A percentile compares a stretch with the other conserved stretches of the same genome.
phyloP scores from a whole-genome alignment of 805 yeast genomes.

The Wickerhamia fluorescens region DNA sequence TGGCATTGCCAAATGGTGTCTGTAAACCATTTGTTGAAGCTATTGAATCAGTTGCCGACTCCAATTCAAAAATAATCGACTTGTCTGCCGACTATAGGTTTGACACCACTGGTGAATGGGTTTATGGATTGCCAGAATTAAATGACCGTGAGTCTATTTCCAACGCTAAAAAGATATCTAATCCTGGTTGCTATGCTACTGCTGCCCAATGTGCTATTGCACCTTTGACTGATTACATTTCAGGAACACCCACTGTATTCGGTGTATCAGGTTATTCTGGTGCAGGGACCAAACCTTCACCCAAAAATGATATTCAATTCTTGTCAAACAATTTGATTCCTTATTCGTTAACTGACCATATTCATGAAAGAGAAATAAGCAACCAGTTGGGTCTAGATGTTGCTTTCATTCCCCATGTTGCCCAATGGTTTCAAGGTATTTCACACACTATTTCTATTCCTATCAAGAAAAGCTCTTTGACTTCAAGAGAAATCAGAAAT shows the following conservation, averaged over 20 bases:
- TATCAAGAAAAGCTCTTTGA: conserved; percentile 53
- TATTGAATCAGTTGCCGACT: conserved; percentile 55
- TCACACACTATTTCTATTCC: conserved; percentile 90
- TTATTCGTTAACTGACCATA: conserved; percentile 91
- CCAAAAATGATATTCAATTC: conserved; percentile 78
- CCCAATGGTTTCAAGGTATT: conserved; percentile 99
- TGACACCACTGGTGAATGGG: conserved; percentile 83
- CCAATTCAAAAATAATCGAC: conserved; percentile 79
- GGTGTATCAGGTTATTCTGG: conserved; percentile 99
- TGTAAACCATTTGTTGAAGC: conserved; percentile 84
- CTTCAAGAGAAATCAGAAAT: conserved; percentile 77
- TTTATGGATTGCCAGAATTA: conserved; percentile 92
- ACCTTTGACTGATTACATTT: conserved; percentile 65
- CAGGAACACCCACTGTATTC: conserved; percentile 76
- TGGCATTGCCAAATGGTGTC: conserved; percentile 98
- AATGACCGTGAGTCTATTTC: conserved; percentile 61
- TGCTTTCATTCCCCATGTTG: conserved; percentile 95
- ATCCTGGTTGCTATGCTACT: conserved; percentile 99
- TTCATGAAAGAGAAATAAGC: conserved; percentile 93
- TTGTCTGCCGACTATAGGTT: conserved; percentile 95
- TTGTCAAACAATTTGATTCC: conserved; percentile 84
- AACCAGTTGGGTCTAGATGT: conserved; percentile 68
- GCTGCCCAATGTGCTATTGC: conserved; percentile 87
- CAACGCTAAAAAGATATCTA: conserved; percentile 73
- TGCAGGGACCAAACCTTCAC: conserved; percentile 98